A percentile compares a stretch with the other conserved stretches of the same genome.
phyloP scores from a whole-genome alignment of 768 basidiomycete species.

The Psilocybe azurescens region DNA sequence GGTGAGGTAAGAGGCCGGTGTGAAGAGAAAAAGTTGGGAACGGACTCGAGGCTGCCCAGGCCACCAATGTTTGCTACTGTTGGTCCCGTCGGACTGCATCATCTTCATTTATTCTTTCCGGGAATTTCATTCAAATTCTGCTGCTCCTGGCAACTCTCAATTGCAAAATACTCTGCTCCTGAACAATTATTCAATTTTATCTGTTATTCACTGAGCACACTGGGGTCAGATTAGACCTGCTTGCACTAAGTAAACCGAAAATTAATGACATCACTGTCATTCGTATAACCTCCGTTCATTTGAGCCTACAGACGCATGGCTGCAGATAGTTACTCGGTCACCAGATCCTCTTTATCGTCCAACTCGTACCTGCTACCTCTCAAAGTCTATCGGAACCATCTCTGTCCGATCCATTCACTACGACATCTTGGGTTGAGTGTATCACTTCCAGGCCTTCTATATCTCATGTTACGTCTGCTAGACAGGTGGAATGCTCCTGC shows the following conservation, averaged over 20 bases:
- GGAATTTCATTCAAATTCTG: constrained; percentile 2
- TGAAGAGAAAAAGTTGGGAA: constrained; percentile 18
- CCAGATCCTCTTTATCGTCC: background rate
- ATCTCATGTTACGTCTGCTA: background rate
- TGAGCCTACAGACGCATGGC: background rate
- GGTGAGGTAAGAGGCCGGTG: constrained; percentile 16
- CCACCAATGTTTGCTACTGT: constrained; percentile 24
- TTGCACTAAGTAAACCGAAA: too few relatives aligned
- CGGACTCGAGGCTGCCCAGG: constrained; percentile 11
- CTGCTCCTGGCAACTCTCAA: background rate
- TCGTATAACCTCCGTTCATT: background rate
- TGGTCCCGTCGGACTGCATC: constrained; percentile 11
- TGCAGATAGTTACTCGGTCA: background rate
- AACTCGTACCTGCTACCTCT: background rate
- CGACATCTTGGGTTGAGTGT: background rate
- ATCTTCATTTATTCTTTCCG: constrained; percentile 10
- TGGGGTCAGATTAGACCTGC: too few relatives aligned
- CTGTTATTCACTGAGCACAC: too few relatives aligned
- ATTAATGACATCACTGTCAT: constrained; percentile 3
- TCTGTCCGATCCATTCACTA: background rate
- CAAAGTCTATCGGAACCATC: background rate
- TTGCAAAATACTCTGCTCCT: background rate
- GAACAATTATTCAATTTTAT: too few relatives aligned
- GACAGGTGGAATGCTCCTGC: background rate
- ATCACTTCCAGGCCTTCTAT: background rate